A percentile compares a stretch with the other conserved stretches of the same genome.
Conservation (phyloP, 306 rosid species). For the barrel medic (Medicago truncatula) region DNA sequence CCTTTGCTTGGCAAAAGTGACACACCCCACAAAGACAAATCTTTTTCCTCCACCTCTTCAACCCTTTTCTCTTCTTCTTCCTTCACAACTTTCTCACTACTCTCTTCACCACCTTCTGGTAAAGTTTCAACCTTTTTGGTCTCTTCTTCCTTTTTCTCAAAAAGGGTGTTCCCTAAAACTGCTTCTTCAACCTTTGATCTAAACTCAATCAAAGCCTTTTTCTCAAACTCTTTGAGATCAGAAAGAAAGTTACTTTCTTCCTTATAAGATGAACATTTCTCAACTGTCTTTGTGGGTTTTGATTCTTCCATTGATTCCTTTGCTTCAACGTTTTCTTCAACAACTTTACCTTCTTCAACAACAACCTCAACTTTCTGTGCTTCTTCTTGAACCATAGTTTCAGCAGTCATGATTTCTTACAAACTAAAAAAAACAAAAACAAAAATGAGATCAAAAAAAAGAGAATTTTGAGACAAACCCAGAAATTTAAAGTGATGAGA, state of each 20-base stretch:
- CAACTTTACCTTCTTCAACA: slow-evolving; percentile 25
- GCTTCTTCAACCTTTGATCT: slow-evolving; percentile 57
- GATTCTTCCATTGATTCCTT: slow-evolving; percentile 23
- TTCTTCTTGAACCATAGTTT: slow-evolving; percentile 42
- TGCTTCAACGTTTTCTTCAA: slow-evolving; percentile 14
- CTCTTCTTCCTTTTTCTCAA: slow-evolving; percentile 44
- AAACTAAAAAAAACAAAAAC: slow-evolving; percentile 14
- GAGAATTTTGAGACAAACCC: slow-evolving; percentile 31
- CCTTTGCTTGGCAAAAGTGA: slow-evolving; percentile 52
- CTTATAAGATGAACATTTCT: slow-evolving; percentile 50
- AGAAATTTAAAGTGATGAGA: not conserved
- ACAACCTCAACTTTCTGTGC: slow-evolving; percentile 39
- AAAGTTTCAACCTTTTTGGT: slow-evolving; percentile 26
- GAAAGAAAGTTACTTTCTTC: slow-evolving; percentile 59
- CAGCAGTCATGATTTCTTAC: slow-evolving; percentile 44
- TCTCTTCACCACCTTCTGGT: not conserved
- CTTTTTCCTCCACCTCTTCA: slow-evolving; percentile 21
- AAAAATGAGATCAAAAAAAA: not conserved
- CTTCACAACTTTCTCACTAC: slow-evolving; percentile 13
- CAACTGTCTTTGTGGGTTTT: slow-evolving; percentile 29
- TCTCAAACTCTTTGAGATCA: slow-evolving; percentile 57
- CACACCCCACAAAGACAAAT: slow-evolving; percentile 55
- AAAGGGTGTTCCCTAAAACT: slow-evolving; percentile 38
- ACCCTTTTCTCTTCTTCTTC: not conserved
- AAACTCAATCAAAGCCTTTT: slow-evolving; percentile 47